These are phyloP conservation scores for Arachnopeziza araneosa DNA, from an alignment of 2,329 filamentous ascomycete genomes.

Conservation along the genomic window DNA sequence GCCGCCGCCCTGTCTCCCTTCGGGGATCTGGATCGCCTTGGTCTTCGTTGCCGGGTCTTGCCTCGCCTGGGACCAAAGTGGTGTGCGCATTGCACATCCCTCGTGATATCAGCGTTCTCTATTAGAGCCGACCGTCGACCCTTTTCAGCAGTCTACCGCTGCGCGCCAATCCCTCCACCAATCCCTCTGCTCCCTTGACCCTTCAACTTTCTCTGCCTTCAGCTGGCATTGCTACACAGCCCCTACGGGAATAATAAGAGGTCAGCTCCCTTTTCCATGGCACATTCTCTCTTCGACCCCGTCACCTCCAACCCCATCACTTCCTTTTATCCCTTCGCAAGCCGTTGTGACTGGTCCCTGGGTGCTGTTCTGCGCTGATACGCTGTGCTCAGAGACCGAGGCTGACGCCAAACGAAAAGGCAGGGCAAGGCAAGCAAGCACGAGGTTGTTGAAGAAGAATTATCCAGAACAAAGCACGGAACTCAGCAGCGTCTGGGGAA, in stretches of 20 bases:
- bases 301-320: neutral
- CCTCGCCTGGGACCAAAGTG: neutral
- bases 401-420: slow-evolving; percentile 3
- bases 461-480: neutral
- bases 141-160: neutral
- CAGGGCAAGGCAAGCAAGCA: neutral
- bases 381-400: slow-evolving; percentile 1
- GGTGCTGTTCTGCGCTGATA: neutral
- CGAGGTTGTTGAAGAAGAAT: neutral
- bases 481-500: neutral
- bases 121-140: neutral
- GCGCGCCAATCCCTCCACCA: neutral
- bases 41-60: neutral
- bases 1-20: neutral
- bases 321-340: neutral
- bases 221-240: neutral
- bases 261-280: neutral
- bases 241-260: neutral
- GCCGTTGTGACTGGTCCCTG: neutral
- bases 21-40: neutral
- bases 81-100: neutral
- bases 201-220: neutral
- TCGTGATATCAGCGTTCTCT: neutral
- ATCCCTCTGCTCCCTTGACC: neutral
- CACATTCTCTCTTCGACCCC: neutral